Conservation (phyloP, 2,329 filamentous ascomycete genomes). For the Chrysosporium keratinophilum region DNA sequence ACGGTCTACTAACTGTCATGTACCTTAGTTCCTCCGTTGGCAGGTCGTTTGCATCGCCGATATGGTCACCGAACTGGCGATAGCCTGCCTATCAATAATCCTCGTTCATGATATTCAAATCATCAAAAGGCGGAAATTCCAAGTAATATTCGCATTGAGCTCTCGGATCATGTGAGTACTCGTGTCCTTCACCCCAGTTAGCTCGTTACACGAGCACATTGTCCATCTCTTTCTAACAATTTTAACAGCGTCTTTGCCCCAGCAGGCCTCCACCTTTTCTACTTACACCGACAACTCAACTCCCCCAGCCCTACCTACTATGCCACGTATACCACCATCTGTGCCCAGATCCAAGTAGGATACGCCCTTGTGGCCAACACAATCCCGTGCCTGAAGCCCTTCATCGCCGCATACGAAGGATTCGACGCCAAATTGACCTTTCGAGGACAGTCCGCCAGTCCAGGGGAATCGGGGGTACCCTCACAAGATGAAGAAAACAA, state of each 20-base stretch:
- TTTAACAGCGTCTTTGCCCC: constrained; percentile 32
- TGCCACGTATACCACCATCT: constrained; percentile 28
- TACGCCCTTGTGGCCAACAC: constrained; percentile 36
- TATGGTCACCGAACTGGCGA: constrained; percentile 30
- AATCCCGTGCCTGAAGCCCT: constrained; percentile 37
- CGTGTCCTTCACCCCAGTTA: not conserved
- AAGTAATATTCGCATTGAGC: constrained; percentile 34
- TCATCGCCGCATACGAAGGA: constrained; percentile 31
- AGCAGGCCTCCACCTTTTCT: constrained; percentile 32
- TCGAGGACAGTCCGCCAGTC: not conserved
- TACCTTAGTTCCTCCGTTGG: constrained; percentile 31
- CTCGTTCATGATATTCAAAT: constrained; percentile 34
- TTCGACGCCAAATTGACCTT: constrained; percentile 10
- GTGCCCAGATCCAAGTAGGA: constrained; percentile 34
- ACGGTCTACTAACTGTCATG: not conserved
- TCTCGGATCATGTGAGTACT: constrained; percentile 33
- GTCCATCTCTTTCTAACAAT: not conserved
- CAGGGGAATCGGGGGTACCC: not conserved
- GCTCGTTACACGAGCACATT: too few species aligned
- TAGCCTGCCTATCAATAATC: constrained; percentile 31
- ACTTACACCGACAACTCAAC: constrained; percentile 23
- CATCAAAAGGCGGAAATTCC: constrained; percentile 28
- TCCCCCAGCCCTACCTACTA: constrained; percentile 31
- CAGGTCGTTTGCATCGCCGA: constrained; percentile 32
- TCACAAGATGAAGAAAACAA: constrained; percentile 6